Evolutionary conservation across 805 yeast genomes (phyloP), one percentile per base, ranked within the genome.

Genomic region (Hanseniaspora mollemarum): DNA sequence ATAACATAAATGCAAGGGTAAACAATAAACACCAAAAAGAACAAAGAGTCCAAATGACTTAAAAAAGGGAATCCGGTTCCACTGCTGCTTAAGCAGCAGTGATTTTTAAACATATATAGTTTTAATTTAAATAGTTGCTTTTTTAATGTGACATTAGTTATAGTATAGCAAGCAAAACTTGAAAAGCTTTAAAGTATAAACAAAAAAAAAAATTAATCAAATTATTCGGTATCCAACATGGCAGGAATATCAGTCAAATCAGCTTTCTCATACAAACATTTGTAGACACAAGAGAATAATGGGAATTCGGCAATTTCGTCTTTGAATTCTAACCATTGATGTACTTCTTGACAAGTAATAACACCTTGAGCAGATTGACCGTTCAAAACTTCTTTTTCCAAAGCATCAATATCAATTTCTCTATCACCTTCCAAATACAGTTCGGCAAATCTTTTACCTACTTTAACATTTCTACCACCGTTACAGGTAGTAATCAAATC

Each of bases 301-400:
- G 97, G 97, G 77, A 83, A 90, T 56, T 87, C 92, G 12, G 62
- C 62, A 19, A 65, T 68, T 61, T 71, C 73, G 56, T 72, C 59
- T 54, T 64, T 57, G 43, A 59, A 73, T 36, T 66, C 71, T 62
- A 86, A 75, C 65, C 87, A 78, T 60, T 84, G 94, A 67, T 87
- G 84, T 41, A 92, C 96, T 72, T 92, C 98, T 64, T 77, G 78
- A 52, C 88, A 76, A 37, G 98, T 92, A 62, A 83, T 76, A 53
- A 88, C 75, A 67, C 98, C 98, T 72, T 92, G 98, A 53, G 96
- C 94, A 43, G 92, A 81, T 73, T 88, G 96, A 48, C 98, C 98
- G 65, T 92, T 87, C 59, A 92, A 73, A 59, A 92, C 71, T 63
- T 76, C 83, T 68, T 77, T 80, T 70, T 92, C 98, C 52, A 92